Percentiles rank a stretch among this genome's conserved stretches.
Conservation (phyloP, 2,329 filamentous ascomycete genomes). For the Pseudogymnoascus sp. region DNA sequence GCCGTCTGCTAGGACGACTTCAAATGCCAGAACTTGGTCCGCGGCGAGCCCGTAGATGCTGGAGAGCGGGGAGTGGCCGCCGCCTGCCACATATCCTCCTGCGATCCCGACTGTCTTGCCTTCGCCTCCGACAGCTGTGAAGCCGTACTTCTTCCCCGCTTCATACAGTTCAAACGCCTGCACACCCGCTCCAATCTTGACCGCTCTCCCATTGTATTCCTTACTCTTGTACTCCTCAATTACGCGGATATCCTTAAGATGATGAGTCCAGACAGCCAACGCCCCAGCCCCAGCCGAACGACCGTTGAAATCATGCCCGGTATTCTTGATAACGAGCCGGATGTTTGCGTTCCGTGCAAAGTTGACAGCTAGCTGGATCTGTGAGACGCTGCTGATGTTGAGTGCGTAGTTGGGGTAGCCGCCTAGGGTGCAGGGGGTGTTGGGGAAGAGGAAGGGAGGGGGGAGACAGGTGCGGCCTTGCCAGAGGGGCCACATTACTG, state of each 20-base stretch:
- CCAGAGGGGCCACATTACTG: slow-evolving; percentile 41
- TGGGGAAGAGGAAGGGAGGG: slow-evolving; percentile 26
- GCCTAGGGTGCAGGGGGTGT: not conserved
- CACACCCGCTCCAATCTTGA: slow-evolving; percentile 45
- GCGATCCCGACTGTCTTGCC: slow-evolving; percentile 45
- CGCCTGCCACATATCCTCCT: slow-evolving; percentile 54
- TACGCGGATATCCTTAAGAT: slow-evolving; percentile 31
- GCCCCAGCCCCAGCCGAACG: slow-evolving; percentile 37
- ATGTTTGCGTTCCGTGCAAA: slow-evolving; percentile 35
- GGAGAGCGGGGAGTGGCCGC: slow-evolving; percentile 47
- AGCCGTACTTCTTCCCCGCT: slow-evolving; percentile 34
- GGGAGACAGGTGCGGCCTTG: slow-evolving; percentile 34
- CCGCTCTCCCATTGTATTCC: slow-evolving; percentile 35
- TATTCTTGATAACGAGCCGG: slow-evolving; percentile 28
- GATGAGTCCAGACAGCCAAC: slow-evolving; percentile 39
- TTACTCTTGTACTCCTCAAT: slow-evolving; percentile 29
- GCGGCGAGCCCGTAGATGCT: slow-evolving; percentile 48
- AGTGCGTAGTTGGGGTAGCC: slow-evolving; percentile 23
- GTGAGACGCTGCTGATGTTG: slow-evolving; percentile 31
- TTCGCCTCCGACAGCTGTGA: slow-evolving; percentile 46
- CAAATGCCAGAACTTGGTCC: slow-evolving; percentile 51
- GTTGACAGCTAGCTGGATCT: slow-evolving; percentile 38
- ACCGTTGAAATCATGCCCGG: slow-evolving; percentile 29
- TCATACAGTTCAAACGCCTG: slow-evolving; percentile 41
- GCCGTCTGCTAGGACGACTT: slow-evolving; percentile 44